Base-by-base conservation (phyloP, 768 basidiomycete species). In the Rhodosporidiobolus sp. region DNA sequence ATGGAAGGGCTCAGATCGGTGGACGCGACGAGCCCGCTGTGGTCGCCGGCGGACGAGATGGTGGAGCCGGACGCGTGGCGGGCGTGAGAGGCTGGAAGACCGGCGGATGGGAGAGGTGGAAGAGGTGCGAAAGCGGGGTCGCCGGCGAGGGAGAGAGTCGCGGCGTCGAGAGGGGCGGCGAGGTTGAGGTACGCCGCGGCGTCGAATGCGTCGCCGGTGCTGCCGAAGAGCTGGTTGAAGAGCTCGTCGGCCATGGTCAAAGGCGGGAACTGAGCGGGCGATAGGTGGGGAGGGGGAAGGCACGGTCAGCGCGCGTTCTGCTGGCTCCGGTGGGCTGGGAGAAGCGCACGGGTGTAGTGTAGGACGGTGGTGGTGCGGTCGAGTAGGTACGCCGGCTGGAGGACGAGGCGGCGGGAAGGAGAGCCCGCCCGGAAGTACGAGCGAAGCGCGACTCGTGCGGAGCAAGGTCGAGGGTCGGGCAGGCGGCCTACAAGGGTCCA, bases 51-150 rank as follows among this genome's bases (percentile, higher is more conserved):
- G 10, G 46, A 32, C 11, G 53, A 32, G 30, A 43, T 4, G 16
- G 53, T 45, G 24, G 54, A 65, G 38, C 26, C 43, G n/a, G 63
- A 64, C 10, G n/a, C 11, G 9, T 65, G 28, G 63, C 63, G 53
- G 32, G n/a, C 20, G 62, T 53, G 49, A n/a, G 6, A 26, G 50
- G 12, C 26, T 5, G 26, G 43, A 2, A 45, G 43, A n/a, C n/a
- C n/a, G n/a, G n/a, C n/a, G n/a, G n/a, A n/a, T n/a, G 30, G 58
- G 46, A 48, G 46, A 17, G 17, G 46, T 9, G 17, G 46, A 48
- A 48, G 46, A 48, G 46, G 46, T 5, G 20, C 46, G 46, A 48
- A 43, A 7, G 57, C 35, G 26, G 57, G 35, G 26, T 43, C 57
- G 57, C 54, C 30, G 32, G 32, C 54, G 54, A 55, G 57, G 26